A percentile compares a stretch with the other conserved stretches of the same genome.
These are phyloP conservation scores for Whalleya microplaca DNA, from an alignment of 2,329 filamentous ascomycete species.

Conservation along the genomic window DNA sequence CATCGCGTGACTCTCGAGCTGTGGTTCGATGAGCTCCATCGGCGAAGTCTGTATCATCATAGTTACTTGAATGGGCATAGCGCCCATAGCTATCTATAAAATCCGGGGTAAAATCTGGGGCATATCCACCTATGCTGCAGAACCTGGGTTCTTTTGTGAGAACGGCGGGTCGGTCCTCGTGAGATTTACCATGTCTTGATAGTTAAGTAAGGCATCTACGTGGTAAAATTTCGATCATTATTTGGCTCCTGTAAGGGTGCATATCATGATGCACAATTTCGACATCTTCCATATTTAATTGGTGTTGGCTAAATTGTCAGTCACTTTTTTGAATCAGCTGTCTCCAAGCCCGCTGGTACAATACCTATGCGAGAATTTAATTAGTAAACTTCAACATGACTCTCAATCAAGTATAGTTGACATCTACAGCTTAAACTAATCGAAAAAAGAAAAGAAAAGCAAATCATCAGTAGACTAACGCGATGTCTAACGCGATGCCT, in stretches of 20 bases:
- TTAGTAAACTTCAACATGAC: not conserved
- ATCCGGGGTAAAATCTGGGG: slow-evolving; percentile 31
- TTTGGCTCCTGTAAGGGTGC: no score
- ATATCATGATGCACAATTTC: not conserved
- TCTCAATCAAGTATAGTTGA: not conserved
- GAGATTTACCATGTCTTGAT: not conserved
- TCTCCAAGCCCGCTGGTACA: not conserved
- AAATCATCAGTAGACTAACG: no score
- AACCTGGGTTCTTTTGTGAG: not conserved
- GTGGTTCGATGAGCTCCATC: slow-evolving; percentile 30
- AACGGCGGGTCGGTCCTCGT: not conserved
- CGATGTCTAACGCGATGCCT: not conserved
- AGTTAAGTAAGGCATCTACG: not conserved
- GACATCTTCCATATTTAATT: not conserved
- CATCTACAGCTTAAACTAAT: no score
- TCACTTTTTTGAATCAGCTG: no score
- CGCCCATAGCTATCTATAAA: slow-evolving; percentile 7
- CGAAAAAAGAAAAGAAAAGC: no score
- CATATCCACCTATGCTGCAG: not conserved
- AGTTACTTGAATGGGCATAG: slow-evolving; percentile 26
- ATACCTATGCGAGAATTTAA: not conserved
- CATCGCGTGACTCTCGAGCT: slow-evolving; percentile 36
- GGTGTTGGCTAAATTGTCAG: not conserved
- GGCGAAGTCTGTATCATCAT: slow-evolving; percentile 29
- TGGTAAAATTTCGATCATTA: no score